Percentiles rank a stretch among this genome's conserved stretches.
Conservation (phyloP, 306 rosid genomes). For the Betula pendula region DNA sequence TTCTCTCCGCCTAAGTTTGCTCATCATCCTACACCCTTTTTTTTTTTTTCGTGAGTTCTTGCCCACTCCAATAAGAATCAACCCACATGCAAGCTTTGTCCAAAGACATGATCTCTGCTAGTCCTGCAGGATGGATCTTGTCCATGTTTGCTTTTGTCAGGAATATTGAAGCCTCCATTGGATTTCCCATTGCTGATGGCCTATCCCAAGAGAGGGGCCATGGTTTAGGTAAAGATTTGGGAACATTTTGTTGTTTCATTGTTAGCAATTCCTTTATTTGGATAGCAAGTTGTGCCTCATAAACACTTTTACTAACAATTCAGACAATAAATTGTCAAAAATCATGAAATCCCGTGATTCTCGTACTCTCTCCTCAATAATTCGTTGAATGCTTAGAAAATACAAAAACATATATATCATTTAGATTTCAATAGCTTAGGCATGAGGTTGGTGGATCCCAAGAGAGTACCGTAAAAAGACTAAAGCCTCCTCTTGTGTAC, state of each 20-base stretch:
- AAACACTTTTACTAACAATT: no score
- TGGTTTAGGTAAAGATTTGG: no score
- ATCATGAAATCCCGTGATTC: no score
- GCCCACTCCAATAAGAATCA: slow-evolving; percentile 32
- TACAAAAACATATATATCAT: background rate
- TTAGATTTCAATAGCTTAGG: slow-evolving; percentile 2
- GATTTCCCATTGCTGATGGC: background rate
- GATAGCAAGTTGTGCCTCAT: no score
- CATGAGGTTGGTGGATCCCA: slow-evolving; percentile 32
- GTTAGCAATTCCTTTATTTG: no score
- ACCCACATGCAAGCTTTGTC: slow-evolving; percentile 37
- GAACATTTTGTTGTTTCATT: no score
- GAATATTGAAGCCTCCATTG: slow-evolving; percentile 20
- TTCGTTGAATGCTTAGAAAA: background rate
- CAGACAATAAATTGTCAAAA: no score
- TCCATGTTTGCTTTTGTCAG: slow-evolving; percentile 59
- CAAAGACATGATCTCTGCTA: slow-evolving; percentile 41
- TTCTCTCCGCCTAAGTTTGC: slow-evolving; percentile 14
- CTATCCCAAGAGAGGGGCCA: slow-evolving; percentile 7
- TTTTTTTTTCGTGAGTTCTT: slow-evolving; percentile 3
- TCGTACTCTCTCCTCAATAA: no score
- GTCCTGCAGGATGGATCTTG: slow-evolving; percentile 57
- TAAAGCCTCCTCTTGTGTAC: background rate
- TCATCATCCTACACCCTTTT: slow-evolving; percentile 7
- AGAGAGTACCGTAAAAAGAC: slow-evolving; percentile 34